Evolutionary conservation across 352 stramenopile species (phyloP), one percentile per base, ranked within the genome.

Genomic region (Blastocystis sp.): DNA sequence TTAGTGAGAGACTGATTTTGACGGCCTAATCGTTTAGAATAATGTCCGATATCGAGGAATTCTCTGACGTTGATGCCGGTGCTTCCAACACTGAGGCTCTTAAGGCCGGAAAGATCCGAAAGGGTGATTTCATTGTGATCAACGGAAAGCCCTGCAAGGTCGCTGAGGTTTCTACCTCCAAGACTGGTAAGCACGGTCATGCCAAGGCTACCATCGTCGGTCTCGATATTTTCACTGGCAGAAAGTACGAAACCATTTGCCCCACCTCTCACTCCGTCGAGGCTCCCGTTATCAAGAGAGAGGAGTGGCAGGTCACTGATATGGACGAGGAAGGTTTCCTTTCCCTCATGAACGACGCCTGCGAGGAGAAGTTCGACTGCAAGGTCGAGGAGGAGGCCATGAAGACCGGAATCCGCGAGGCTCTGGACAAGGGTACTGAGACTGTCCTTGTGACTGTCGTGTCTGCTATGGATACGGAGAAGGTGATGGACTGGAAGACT

Each of bases 121-220:
- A 98, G 94, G 96, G 96, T 63, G 95, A 97, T 91, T 98, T 98
- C 95, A 99, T 99, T 93, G 98, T 98, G 94, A 99, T 99, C 95
- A 99, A 99, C 95, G 96, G 96, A 91, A 96, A 98, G 93, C 96
- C 97, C 77, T 99, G 97, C 96, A 99, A 99, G 95, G 94, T 96
- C 88, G 65, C 93, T 77, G 96, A 92, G 91, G 97, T 99, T 90
- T 98, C 97, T 91, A 98, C 98, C 88, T 99, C 97, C 89, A 99
- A 99, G 96, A 99, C 97, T 88, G 97, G 97, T 93, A 99, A 99
- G 96, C 97, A 99, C 95, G 97, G 97, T 90, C 97, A 99, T 95
- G 97, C 97, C 91, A 99, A 99, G 95, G 98, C 96, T 91, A 99
- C 99, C 95, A 99, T 99, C 92, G 97, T 95, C 90, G 97, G 97